These are phyloP conservation scores for Septoria linicola DNA, from an alignment of 2,329 filamentous ascomycete genomes.

Conservation along the genomic window DNA sequence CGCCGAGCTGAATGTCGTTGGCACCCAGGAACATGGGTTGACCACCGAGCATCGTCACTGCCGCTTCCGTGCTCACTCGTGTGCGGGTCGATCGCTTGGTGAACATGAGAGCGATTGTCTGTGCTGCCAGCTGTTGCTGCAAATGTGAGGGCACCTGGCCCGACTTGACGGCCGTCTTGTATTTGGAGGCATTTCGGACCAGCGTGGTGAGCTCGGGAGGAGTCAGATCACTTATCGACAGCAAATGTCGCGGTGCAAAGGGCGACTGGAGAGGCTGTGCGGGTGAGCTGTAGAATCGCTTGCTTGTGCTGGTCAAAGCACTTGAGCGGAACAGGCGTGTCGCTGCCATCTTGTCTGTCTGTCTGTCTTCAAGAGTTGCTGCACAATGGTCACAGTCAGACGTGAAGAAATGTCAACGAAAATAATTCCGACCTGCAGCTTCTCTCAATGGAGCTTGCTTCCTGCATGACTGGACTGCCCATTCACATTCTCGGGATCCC, in stretches of 20 bases:
- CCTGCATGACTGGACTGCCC: too few species aligned
- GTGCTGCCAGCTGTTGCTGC: conserved; percentile 63
- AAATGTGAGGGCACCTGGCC: conserved; percentile 60
- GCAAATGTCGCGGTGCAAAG: conserved; percentile 75
- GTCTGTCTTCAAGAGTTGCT: too few species aligned
- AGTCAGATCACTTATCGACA: conserved; percentile 85
- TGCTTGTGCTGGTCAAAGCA: conserved; percentile 1
- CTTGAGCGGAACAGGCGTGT: conserved; percentile 28
- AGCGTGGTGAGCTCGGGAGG: conserved; percentile 76
- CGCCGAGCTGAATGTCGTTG: conserved; percentile 93
- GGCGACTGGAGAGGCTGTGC: conserved; percentile 49
- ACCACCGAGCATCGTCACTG: conserved; percentile 82
- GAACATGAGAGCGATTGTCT: conserved; percentile 93
- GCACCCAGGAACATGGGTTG: conserved; percentile 96
- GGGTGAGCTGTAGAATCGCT: conserved; percentile 34
- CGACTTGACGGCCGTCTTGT: conserved; percentile 76
- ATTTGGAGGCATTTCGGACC: conserved; percentile 74
- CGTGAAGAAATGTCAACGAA: too few species aligned
- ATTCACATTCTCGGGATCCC: background rate
- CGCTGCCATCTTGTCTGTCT: too few species aligned
- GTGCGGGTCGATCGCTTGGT: conserved; percentile 94
- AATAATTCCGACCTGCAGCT: too few species aligned
- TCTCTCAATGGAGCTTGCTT: background rate
- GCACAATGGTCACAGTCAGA: too few species aligned
- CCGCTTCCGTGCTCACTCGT: conserved; percentile 87